Conservation (phyloP, 2,329 filamentous ascomycete species). For the Sporothrix protearum region DNA sequence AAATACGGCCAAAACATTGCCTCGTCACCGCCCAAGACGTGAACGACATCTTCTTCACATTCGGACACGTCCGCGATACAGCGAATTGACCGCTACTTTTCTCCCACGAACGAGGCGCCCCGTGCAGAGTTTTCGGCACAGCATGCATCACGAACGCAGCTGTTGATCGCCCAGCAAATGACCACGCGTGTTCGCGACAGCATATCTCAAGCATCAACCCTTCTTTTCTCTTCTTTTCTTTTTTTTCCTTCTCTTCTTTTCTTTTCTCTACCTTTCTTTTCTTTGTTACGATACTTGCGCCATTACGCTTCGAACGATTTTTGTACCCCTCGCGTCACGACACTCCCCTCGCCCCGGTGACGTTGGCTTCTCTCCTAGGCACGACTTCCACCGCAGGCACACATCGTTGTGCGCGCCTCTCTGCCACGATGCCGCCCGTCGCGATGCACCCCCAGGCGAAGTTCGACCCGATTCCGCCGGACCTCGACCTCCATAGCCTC, state of each 20-base stretch:
- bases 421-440: conserved; percentile 60
- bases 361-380: background rate
- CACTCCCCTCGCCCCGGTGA: background rate
- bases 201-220: background rate
- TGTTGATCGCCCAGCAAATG: background rate
- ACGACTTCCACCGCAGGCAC: background rate
- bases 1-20: background rate
- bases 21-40: background rate
- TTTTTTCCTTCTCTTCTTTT: background rate
- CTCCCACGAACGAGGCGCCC: background rate
- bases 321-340: background rate
- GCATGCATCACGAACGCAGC: background rate
- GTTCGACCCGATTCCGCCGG: conserved; percentile 85
- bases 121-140: too few relatives aligned
- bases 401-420: background rate
- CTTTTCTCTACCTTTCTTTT: background rate
- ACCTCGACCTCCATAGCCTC: conserved; percentile 71
- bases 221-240: background rate
- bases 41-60: background rate
- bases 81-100: background rate
- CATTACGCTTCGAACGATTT: background rate
- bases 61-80: background rate
- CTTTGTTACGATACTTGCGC: background rate
- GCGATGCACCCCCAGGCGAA: conserved; percentile 76
- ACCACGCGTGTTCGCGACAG: background rate